Conservation (phyloP, 1,284 basidiomycete genomes). For the Ceratobasidium sp. region DNA sequence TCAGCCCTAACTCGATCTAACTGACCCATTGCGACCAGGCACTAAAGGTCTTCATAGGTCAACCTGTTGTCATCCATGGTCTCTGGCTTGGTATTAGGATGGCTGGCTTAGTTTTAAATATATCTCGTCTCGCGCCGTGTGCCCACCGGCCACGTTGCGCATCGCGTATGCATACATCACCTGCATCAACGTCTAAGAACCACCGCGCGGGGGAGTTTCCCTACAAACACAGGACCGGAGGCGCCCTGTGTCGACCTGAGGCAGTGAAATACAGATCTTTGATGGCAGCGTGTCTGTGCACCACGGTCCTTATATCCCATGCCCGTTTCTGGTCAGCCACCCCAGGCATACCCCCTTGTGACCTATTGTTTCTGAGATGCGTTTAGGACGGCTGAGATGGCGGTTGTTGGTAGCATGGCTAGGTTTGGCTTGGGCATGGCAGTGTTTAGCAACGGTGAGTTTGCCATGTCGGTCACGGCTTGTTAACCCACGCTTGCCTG, state of each 20-base stretch:
- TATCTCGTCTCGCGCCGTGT: background rate
- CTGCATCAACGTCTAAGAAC: too few species aligned
- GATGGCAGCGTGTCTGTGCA: constrained; percentile 14
- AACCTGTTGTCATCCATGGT: constrained; percentile 61
- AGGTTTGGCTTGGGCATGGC: background rate
- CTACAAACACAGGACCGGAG: constrained; percentile 15
- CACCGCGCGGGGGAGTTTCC: too few species aligned
- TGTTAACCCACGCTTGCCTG: background rate
- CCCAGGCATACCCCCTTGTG: background rate
- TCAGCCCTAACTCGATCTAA: constrained; percentile 50
- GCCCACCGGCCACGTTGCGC: background rate
- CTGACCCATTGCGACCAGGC: background rate
- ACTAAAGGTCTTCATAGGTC: constrained; percentile 54
- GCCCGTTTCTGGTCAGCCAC: background rate
- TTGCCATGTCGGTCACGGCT: too few species aligned
- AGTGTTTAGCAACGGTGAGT: background rate
- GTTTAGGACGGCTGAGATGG: background rate
- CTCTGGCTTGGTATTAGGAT: constrained; percentile 57
- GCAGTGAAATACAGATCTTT: background rate
- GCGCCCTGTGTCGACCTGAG: background rate
- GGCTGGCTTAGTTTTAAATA: constrained; percentile 49
- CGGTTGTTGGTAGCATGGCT: background rate
- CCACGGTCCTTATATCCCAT: background rate
- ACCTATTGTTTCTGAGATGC: background rate
- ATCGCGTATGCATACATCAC: constrained; percentile 8